Conservation (phyloP, 345 rosid species). For the Combretum micranthum region DNA sequence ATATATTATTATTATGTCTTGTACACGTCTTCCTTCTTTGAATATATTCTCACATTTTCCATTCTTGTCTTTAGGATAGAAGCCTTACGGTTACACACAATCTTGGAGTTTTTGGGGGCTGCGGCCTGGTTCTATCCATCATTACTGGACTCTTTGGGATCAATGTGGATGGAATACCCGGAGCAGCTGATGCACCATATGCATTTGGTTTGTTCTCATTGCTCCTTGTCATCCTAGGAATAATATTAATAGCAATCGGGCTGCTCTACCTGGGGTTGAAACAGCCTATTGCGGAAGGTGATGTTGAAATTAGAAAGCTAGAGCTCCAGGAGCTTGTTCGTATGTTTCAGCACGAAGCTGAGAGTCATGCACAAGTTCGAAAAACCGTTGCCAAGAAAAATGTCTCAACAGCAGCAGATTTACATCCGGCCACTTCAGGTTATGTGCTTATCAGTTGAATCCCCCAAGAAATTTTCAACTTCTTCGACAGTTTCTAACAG, state of each 20-base stretch:
- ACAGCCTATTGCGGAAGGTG: constrained; percentile 35
- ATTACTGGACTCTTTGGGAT: constrained; percentile 58
- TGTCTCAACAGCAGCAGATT: constrained; percentile 26
- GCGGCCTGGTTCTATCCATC: constrained; percentile 52
- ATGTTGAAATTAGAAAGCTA: constrained; percentile 37
- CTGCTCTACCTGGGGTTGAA: constrained; percentile 53
- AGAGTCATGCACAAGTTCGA: constrained; percentile 50
- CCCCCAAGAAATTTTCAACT: background rate
- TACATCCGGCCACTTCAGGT: constrained; percentile 31
- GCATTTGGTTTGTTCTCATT: constrained; percentile 42
- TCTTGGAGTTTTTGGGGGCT: constrained; percentile 63
- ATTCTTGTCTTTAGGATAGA: constrained; percentile 22
- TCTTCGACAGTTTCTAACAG: background rate
- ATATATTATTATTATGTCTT: too few relatives aligned
- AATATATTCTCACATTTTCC: background rate
- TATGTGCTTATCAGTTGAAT: constrained; percentile 36
- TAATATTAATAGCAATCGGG: constrained; percentile 29
- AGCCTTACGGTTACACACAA: constrained; percentile 61
- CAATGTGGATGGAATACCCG: constrained; percentile 65
- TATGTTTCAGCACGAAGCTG: constrained; percentile 56
- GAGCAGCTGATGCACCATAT: constrained; percentile 30
- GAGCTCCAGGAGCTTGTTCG: constrained; percentile 56
- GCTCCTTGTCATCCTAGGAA: constrained; percentile 34
- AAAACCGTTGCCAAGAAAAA: constrained; percentile 24
- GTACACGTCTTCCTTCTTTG: background rate